Conservation (phyloP, 768 basidiomycete species). For the Macrocybe gigantea region DNA sequence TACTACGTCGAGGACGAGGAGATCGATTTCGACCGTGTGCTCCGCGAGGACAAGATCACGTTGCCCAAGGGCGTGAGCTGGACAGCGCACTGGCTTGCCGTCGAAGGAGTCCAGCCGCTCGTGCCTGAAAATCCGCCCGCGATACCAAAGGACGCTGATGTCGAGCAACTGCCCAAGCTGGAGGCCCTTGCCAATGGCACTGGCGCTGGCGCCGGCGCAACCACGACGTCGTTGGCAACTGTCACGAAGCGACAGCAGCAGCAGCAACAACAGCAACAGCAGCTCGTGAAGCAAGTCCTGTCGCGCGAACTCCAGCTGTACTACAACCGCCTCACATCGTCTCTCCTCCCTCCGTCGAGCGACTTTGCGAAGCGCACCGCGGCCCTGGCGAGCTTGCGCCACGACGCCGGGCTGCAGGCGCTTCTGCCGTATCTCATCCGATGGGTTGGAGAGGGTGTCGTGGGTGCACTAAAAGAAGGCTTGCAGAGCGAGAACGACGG, state of each 20-base stretch:
- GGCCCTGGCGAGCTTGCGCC: conserved; percentile 82
- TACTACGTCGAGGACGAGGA: conserved; percentile 97
- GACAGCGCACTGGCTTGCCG: conserved; percentile 97
- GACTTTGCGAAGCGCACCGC: conserved; percentile 64
- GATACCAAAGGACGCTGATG: conserved; percentile 41
- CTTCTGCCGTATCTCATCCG: conserved; percentile 90
- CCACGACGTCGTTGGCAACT: conserved; percentile 14
- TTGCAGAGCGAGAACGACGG: conserved; percentile 61
- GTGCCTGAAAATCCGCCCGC: conserved; percentile 94
- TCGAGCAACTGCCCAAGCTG: conserved; percentile 24
- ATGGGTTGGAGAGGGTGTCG: conserved; percentile 91
- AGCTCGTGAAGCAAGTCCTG: conserved; percentile 86
- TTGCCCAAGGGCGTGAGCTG: conserved; percentile 79
- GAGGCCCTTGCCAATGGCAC: conserved; percentile 17
- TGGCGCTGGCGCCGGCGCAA: not conserved
- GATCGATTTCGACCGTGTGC: conserved; percentile 89
- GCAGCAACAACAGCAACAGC: conserved; percentile 55
- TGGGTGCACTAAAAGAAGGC: conserved; percentile 52
- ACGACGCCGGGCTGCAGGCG: conserved; percentile 88
- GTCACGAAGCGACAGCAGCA: conserved; percentile 32
- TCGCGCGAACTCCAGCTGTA: conserved; percentile 94
- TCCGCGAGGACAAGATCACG: conserved; percentile 80
- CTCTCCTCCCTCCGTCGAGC: conserved; percentile 60
- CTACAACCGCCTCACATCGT: conserved; percentile 84
- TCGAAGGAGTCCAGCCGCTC: conserved; percentile 96